These are phyloP conservation scores for Aquilaria yunnanensis DNA, from an alignment of 345 rosid species.

Conservation along the genomic window DNA sequence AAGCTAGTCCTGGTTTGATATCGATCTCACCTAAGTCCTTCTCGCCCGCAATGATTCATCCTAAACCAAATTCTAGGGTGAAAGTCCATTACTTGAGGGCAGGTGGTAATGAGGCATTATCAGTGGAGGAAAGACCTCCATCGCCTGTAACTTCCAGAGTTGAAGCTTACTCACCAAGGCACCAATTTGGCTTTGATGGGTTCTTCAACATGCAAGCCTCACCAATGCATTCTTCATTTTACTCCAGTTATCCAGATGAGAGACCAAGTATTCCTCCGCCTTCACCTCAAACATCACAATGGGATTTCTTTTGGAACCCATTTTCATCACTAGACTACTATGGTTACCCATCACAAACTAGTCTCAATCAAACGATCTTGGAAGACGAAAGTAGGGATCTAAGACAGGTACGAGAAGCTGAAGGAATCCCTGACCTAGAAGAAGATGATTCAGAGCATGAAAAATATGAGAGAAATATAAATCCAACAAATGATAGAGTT, in stretches of 20 bases:
- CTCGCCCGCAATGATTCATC: constrained; percentile 34
- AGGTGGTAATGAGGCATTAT: constrained; percentile 58
- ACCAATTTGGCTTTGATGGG: constrained; percentile 46
- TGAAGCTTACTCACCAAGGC: constrained; percentile 55
- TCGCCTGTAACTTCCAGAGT: constrained; percentile 67
- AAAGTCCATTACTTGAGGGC: constrained; percentile 60
- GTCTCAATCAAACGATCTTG: constrained; percentile 49
- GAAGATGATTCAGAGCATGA: constrained; percentile 71
- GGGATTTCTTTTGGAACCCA: constrained; percentile 99
- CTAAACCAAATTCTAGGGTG: constrained; percentile 40
- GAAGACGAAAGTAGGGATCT: constrained; percentile 80
- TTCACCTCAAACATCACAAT: constrained; percentile 84
- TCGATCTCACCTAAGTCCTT: constrained; percentile 59
- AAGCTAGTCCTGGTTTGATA: constrained; percentile 52
- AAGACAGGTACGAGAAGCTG: constrained; percentile 92
- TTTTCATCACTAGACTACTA: constrained; percentile 85
- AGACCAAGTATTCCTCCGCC: constrained; percentile 66
- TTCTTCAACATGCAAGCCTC: constrained; percentile 58
- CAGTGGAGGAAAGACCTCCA: constrained; percentile 69
- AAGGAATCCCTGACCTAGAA: constrained; percentile 91
- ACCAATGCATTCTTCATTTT: constrained; percentile 35
- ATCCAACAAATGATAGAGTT: constrained; percentile 26
- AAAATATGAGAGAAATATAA: constrained; percentile 29
- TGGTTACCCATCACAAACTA: constrained; percentile 50
- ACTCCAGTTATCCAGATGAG: constrained; percentile 37